Evolutionary conservation across 2,329 filamentous ascomycete species (phyloP).

Genomic region (Lecanicillium sp.): DNA sequence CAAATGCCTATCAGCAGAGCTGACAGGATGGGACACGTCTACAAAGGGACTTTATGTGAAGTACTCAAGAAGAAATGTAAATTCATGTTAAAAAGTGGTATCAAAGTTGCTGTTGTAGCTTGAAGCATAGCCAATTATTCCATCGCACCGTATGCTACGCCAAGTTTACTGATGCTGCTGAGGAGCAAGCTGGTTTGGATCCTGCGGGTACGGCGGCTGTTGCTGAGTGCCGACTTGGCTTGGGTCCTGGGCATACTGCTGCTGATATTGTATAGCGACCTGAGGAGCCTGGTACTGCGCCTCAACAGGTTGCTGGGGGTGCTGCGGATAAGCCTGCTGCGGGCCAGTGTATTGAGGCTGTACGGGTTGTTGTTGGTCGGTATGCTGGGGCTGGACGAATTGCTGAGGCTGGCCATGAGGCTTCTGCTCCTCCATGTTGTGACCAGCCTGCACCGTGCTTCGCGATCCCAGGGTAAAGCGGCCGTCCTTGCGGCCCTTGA

Average conservation of each 20-base stretch:
- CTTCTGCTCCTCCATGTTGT: slow-evolving; percentile 28
- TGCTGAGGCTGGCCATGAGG: slow-evolving; percentile 13
- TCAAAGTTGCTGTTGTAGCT: slow-evolving; percentile 5
- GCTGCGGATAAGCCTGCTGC: slow-evolving; percentile 4
- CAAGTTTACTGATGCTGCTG: neutral
- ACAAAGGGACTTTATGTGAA: no score
- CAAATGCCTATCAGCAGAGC: no score
- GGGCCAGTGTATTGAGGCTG: slow-evolving; percentile 12
- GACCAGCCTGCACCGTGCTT: slow-evolving; percentile 18
- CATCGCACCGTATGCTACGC: no score
- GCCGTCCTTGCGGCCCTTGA: slow-evolving; percentile 32
- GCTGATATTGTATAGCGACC: slow-evolving; percentile 1
- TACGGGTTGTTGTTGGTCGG: slow-evolving; percentile 15
- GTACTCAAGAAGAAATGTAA: neutral
- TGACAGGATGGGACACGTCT: no score
- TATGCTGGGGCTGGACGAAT: slow-evolving; percentile 19
- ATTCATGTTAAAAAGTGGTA: slow-evolving; percentile 3
- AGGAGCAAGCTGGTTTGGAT: neutral
- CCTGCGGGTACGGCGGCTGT: no score
- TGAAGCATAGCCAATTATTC: no score
- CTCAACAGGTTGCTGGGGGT: slow-evolving; percentile 13
- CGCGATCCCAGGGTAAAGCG: slow-evolving; percentile 23
- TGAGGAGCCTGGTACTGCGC: slow-evolving; percentile 6
- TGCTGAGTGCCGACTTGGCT: slow-evolving; percentile 19
- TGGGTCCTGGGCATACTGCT: slow-evolving; percentile 6